These are phyloP conservation scores for Keithomyces neogunnii DNA, from an alignment of 2,329 filamentous ascomycete genomes.

Conservation along the genomic window DNA sequence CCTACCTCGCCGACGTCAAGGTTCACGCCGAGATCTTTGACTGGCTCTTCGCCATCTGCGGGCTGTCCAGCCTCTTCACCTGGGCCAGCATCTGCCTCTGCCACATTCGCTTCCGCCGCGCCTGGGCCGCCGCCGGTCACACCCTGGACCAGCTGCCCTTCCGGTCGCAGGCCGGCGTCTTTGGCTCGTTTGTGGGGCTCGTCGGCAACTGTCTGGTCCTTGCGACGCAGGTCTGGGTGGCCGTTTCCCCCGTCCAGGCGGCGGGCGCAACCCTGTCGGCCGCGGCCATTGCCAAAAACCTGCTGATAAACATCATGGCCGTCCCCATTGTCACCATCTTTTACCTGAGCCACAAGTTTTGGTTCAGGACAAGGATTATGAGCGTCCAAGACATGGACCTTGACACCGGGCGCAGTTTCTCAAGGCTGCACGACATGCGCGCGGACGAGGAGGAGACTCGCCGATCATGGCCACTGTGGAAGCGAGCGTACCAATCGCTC, in stretches of 20 bases:
- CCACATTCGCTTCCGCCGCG: constrained; percentile 82
- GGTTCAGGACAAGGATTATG: constrained; percentile 60
- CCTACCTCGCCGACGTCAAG: constrained; percentile 60
- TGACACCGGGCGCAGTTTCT: constrained; percentile 73
- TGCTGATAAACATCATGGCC: constrained; percentile 67
- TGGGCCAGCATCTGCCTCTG: constrained; percentile 82
- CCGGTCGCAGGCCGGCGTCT: constrained; percentile 65
- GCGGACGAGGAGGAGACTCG: constrained; percentile 73
- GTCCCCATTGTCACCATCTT: constrained; percentile 59
- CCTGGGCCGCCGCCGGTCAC: constrained; percentile 65
- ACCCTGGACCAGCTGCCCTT: constrained; percentile 73
- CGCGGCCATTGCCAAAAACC: constrained; percentile 45
- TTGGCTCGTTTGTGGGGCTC: constrained; percentile 75
- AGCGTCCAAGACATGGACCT: constrained; percentile 72
- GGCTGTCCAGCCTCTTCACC: constrained; percentile 66
- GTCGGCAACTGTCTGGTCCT: constrained; percentile 68
- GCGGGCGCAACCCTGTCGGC: constrained; percentile 28
- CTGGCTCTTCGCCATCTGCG: constrained; percentile 73
- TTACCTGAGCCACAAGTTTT: constrained; percentile 70
- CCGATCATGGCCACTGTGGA: constrained; percentile 66
- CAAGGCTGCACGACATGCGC: constrained; percentile 71
- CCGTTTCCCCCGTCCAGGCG: constrained; percentile 62
- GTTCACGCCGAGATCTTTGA: constrained; percentile 57
- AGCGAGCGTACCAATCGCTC: constrained; percentile 63
- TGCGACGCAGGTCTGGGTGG: constrained; percentile 80